Evolutionary conservation across 441 rosid species (phyloP).

Genomic region (Adansonia madagascariensis): DNA sequence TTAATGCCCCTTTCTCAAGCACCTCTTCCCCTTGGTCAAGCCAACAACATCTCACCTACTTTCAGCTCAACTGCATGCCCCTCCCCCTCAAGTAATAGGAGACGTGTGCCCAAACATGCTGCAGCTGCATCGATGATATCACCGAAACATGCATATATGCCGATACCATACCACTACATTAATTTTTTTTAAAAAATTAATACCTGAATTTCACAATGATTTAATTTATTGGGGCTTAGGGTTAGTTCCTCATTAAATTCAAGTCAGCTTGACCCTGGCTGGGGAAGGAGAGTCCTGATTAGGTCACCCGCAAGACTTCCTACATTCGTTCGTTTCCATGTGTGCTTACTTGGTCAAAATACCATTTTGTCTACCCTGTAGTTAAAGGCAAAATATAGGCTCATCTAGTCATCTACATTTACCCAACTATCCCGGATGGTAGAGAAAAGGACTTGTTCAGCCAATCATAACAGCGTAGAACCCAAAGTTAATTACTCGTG

Average conservation of each 20-base stretch:
- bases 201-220: background rate
- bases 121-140: conserved; percentile 31
- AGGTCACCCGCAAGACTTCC: conserved; percentile 37
- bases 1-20: conserved; percentile 22
- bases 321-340: background rate
- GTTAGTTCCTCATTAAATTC: background rate
- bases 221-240: background rate
- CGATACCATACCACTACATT: too few relatives aligned
- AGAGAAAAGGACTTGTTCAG: background rate
- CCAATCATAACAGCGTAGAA: conserved; percentile 7
- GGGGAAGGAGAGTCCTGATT: conserved; percentile 20
- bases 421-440: conserved; percentile 5
- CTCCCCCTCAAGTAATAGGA: conserved; percentile 31
- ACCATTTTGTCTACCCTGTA: background rate
- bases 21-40: conserved; percentile 33
- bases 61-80: conserved; percentile 62
- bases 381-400: background rate
- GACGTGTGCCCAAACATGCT: conserved; percentile 33
- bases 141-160: conserved; percentile 29
- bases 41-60: conserved; percentile 68
- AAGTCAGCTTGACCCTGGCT: background rate
- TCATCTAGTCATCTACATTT: conserved; percentile 12
- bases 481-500: background rate
- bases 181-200: too few relatives aligned
- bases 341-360: background rate